Conservation (phyloP, 352 stramenopile species). For the Pythium brassicae region DNA sequence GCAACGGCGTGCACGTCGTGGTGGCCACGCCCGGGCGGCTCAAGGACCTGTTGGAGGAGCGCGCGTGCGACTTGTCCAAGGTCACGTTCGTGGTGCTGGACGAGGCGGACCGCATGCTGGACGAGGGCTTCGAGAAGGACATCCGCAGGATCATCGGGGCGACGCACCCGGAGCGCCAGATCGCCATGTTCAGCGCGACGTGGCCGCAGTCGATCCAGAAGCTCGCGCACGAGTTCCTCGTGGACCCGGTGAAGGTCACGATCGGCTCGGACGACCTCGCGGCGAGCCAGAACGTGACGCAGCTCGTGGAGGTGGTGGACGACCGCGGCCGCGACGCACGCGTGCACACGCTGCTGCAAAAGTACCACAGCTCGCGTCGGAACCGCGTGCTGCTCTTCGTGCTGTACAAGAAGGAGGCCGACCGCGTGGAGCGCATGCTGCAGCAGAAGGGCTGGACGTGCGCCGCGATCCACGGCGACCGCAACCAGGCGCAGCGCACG, state of each 20-base stretch:
- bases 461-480: constrained; percentile 96
- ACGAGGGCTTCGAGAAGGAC: constrained; percentile 95
- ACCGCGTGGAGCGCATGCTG: constrained; percentile 93
- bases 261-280: constrained; percentile 94
- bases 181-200: constrained; percentile 97
- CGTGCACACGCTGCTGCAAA: constrained; percentile 89
- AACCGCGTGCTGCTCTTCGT: constrained; percentile 97
- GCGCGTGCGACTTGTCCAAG: constrained; percentile 74
- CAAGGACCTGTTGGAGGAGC: constrained; percentile 89
- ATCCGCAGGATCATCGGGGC: constrained; percentile 85
- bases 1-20: constrained; percentile 87
- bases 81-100: constrained; percentile 95
- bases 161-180: constrained; percentile 86
- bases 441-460: constrained; percentile 90
- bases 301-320: constrained; percentile 95
- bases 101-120: constrained; percentile 94
- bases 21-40: constrained; percentile 96
- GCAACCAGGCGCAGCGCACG: constrained; percentile 89
- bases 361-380: constrained; percentile 88
- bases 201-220: constrained; percentile 96
- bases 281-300: constrained; percentile 93
- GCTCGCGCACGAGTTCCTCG: constrained; percentile 95
- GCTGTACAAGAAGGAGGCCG: constrained; percentile 99
- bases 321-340: constrained; percentile 85
- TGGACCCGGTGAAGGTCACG: constrained; percentile 91